A percentile compares a stretch with the other conserved stretches of the same genome.
These are phyloP conservation scores for Anaeromyces robustus DNA, from an alignment of 192 early-diverging fungal genomes.

Conservation along the genomic window DNA sequence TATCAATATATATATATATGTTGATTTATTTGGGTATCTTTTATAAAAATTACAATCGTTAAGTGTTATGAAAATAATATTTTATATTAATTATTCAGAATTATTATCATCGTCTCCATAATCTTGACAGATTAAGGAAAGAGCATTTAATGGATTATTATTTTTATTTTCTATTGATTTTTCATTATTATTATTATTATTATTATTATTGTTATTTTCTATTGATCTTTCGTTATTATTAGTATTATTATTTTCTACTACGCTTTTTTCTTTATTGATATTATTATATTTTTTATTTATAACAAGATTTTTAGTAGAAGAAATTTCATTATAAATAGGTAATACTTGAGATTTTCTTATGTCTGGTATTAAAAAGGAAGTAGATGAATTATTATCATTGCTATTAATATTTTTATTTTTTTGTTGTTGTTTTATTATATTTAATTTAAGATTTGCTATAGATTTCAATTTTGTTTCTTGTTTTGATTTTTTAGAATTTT, in stretches of 20 bases:
- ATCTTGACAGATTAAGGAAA: background rate
- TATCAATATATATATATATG: too few species aligned
- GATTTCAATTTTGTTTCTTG: background rate
- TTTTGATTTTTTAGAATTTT: background rate
- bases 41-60: too few species aligned
- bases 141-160: background rate
- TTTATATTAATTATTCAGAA: background rate
- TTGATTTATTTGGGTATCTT: too few species aligned
- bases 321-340: background rate
- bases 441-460: background rate
- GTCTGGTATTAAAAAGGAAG: background rate
- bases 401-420: background rate
- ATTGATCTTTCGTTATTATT: background rate
- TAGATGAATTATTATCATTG: background rate
- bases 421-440: background rate
- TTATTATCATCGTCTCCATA: background rate
- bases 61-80: too few species aligned
- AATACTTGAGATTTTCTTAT: background rate
- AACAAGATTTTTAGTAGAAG: background rate
- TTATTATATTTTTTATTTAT: background rate
- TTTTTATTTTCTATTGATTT: background rate
- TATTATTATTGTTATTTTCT: too few species aligned
- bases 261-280: background rate
- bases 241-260: too few species aligned
- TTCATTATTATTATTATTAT: too few species aligned